Conservation (phyloP, 495 filamentous ascomycete species). For the Penicillium cosmopolitanum region DNA sequence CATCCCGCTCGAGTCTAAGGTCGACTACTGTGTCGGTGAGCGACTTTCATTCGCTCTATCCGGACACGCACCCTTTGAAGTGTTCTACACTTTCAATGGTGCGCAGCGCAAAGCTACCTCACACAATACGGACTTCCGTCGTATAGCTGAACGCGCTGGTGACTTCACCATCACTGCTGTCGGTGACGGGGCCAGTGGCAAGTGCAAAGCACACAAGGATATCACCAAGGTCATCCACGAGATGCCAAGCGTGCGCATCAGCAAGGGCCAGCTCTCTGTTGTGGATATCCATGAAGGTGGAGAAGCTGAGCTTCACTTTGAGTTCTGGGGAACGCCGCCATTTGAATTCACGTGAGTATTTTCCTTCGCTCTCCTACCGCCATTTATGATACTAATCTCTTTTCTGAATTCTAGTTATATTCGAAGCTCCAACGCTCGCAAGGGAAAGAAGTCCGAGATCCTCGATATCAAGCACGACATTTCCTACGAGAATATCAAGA, state of each 20-base stretch:
- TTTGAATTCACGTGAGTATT: slow-evolving; percentile 85
- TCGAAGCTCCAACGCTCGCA: slow-evolving; percentile 77
- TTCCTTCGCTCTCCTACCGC: neutral
- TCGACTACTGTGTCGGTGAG: slow-evolving; percentile 94
- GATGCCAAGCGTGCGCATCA: slow-evolving; percentile 88
- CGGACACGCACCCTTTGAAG: slow-evolving; percentile 85
- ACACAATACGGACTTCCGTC: slow-evolving; percentile 76
- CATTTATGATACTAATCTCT: slow-evolving; percentile 12
- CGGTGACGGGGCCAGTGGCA: slow-evolving; percentile 74
- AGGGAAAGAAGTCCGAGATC: slow-evolving; percentile 74
- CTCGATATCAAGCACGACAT: slow-evolving; percentile 88
- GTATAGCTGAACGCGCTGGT: slow-evolving; percentile 87
- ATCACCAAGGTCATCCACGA: slow-evolving; percentile 83
- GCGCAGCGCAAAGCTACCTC: slow-evolving; percentile 76
- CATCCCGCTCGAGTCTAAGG: slow-evolving; percentile 78
- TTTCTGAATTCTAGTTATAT: slow-evolving; percentile 60
- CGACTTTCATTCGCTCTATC: slow-evolving; percentile 87
- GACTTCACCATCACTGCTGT: slow-evolving; percentile 85
- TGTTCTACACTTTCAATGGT: slow-evolving; percentile 88
- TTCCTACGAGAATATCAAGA: slow-evolving; percentile 77
- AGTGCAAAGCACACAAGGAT: slow-evolving; percentile 75
- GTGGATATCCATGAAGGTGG: slow-evolving; percentile 97
- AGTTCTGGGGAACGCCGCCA: slow-evolving; percentile 92
- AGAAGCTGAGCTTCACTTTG: slow-evolving; percentile 87
- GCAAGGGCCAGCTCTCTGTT: slow-evolving; percentile 72